Percentiles rank a stretch among this genome's conserved stretches.
phyloP scores from a whole-genome alignment of 1,139 yeast genomes.

The Taiozyma sp. region DNA sequence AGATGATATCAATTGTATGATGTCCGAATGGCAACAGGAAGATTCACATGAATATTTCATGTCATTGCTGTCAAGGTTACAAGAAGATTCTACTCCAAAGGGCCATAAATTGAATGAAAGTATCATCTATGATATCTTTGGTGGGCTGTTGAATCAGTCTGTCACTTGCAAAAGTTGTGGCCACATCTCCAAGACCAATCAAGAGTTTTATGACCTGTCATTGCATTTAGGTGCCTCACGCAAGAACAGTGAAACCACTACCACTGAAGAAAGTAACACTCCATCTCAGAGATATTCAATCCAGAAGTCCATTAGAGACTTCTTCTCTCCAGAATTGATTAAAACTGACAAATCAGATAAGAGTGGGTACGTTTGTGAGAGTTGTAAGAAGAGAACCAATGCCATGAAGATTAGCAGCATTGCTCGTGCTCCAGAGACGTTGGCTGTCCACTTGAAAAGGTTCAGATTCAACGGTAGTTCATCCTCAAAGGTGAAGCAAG shows the following conservation, averaged over 20 bases:
- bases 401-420: slow-evolving; percentile 77
- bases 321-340: slow-evolving; percentile 75
- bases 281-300: slow-evolving; percentile 47
- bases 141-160: slow-evolving; percentile 80
- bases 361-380: slow-evolving; percentile 81
- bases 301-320: slow-evolving; percentile 71
- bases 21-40: slow-evolving; percentile 97
- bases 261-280: slow-evolving; percentile 1
- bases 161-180: slow-evolving; percentile 82
- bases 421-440: slow-evolving; percentile 81
- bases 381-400: slow-evolving; percentile 70
- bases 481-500: slow-evolving; percentile 84
- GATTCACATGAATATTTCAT: slow-evolving; percentile 96
- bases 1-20: slow-evolving; percentile 89
- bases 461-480: slow-evolving; percentile 79
- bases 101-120: slow-evolving; percentile 80
- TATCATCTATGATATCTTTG: slow-evolving; percentile 87
- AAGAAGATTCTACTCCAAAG: slow-evolving; percentile 89
- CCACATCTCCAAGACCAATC: slow-evolving; percentile 81
- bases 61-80: slow-evolving; percentile 83
- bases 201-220: slow-evolving; percentile 90
- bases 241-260: slow-evolving; percentile 14
- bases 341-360: slow-evolving; percentile 59
- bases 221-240: slow-evolving; percentile 45
- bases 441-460: slow-evolving; percentile 82